Evolutionary conservation across 441 rosid genomes (phyloP).

Genomic region (Pelargonium myrrhifolium): DNA sequence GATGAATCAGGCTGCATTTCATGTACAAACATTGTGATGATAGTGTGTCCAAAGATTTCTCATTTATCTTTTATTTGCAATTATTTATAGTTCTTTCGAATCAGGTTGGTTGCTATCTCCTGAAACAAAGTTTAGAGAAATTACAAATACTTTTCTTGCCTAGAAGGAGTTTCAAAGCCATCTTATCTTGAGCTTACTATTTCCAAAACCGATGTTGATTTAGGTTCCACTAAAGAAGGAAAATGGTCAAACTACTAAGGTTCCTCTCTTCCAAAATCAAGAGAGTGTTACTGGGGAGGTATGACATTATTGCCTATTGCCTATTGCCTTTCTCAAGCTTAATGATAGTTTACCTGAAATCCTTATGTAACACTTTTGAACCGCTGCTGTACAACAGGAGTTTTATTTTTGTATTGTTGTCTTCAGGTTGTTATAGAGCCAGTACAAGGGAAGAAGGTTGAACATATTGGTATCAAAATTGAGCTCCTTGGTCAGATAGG

Average conservation of each 20-base stretch:
- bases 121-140: neutral
- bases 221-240: conserved; percentile 94
- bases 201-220: neutral
- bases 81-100: neutral
- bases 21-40: no score
- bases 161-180: neutral
- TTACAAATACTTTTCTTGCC: neutral
- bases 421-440: conserved; percentile 74
- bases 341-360: neutral
- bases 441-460: conserved; percentile 83
- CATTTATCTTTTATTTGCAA: neutral
- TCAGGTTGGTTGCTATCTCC: neutral
- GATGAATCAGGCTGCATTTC: no score
- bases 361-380: neutral
- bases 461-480: conserved; percentile 87
- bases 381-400: conserved; percentile 1
- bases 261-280: conserved; percentile 90
- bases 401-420: conserved; percentile 11
- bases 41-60: neutral
- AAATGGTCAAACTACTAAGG: conserved; percentile 74
- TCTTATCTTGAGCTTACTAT: neutral
- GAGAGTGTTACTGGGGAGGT: conserved; percentile 93
- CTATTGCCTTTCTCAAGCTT: neutral
- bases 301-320: neutral
- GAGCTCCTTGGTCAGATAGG: conserved; percentile 99